Base-by-base conservation (phyloP, 139 green algal species). In the Coelastrella sp. region DNA sequence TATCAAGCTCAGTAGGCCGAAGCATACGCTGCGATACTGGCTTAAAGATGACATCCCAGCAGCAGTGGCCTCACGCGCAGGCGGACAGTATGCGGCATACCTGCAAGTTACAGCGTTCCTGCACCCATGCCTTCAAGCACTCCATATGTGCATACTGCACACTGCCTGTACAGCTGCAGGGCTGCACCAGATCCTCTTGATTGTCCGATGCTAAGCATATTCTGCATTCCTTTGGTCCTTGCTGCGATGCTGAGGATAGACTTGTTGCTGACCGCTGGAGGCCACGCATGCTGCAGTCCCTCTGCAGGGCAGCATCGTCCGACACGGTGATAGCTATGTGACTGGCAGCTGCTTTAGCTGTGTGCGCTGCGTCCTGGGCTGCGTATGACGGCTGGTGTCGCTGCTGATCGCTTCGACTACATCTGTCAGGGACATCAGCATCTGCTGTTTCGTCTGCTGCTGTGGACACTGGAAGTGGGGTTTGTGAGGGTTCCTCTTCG, bases 91-190 rank as follows among this genome's bases (percentile, higher is more conserved):
- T 47, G 32, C 14, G 8, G 68, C 68, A 32, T 17, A 76, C 68
- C 68, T 76, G 68, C 58, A 85, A 71, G 22, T 47, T 85, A 57
- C 79, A 85, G 56, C 80, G 80, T 22, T 86, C 80, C 3, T 54
- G n/a, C 5, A 86, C 80, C 80, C 80, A 86, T 11, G 80, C 80
- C 57, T 86, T 86, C 32, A 86, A 22, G 60, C 80, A 86, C 59
- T 86, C 80, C 80, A 86, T 59, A n/a, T 86, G 80, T 75, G 80
- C 80, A 74, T 86, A 86, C 80, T 74, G 20, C 7, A 86, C 80
- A 86, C n/a, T 86, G 60, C 80, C 80, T 5, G 58, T 74, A 22
- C 80, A 86, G 80, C 59, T 86, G 80, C 80, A 86, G 8, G 80
- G 80, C 22, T 68, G 61, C 7, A 86, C 80, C 4, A 86, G 61